Evolutionary conservation across 2,329 filamentous ascomycete genomes (phyloP), one percentile per base, ranked within the genome.

Genomic region (Emergomyces africanus): DNA sequence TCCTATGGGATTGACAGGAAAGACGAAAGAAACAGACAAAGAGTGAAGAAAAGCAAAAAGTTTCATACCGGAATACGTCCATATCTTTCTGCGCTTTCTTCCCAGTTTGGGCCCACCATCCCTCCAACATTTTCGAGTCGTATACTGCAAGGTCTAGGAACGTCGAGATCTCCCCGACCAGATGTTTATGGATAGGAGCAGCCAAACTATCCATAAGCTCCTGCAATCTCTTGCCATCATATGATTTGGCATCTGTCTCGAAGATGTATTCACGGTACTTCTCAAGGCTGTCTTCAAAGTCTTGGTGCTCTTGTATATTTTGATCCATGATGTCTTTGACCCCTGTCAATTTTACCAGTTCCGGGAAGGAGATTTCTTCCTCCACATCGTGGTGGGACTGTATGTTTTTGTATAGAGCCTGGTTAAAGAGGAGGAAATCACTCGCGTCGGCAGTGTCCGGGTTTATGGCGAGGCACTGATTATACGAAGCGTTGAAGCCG

Each of bases 401-500:
- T 60, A 71, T 67, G n/a, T 60, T 66, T 53, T 70, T 66, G 53
- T 62, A 64, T 65, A 69, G 69, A 58, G 66, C 66, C 56, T 68
- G 66, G 61, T 64, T 67, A 57, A 68, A 71, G 8, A 64, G 64
- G 20, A 72, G 61, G 57, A 72, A 71, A 61, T 70, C 68, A 42
- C 15, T 50, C 20, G 66, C 64, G 15, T 63, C 63, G 18, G 41
- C 61, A 30, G 60, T 67, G 59, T 57, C 62, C 44, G 42, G n/a
- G 62, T 61, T 33, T 63, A 58, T 15, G 66, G 66, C 65, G 70
- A 69, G 57, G 66, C 62, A 61, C 66, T 76, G 73, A 0, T 69
- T 65, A 58, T 73, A 74, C 30, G 75, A 74, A 18, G 69, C 69
- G 63, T 75, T 76, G 63, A 71, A 74, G 42, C 71, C 71, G 41